phyloP scores from a whole-genome alignment of 257 asterid genomes.

The Cruciata laevipes region DNA sequence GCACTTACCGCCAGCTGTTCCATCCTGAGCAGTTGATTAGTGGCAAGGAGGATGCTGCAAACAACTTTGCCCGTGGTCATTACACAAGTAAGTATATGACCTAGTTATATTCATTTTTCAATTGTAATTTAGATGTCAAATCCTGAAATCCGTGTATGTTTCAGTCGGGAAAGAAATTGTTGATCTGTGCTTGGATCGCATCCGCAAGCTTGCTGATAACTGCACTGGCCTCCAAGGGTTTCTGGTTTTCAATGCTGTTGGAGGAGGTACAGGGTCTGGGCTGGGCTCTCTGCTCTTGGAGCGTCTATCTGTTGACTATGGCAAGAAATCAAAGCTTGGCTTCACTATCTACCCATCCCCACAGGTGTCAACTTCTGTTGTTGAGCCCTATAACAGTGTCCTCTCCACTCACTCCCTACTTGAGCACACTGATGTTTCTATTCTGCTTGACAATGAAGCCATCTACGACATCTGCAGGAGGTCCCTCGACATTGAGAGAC shows the following conservation, averaged over 20 bases:
- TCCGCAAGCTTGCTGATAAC: constrained; percentile 37
- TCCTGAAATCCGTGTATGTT: constrained; percentile 1
- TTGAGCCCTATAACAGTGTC: constrained; percentile 38
- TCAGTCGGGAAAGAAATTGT: constrained; percentile 44
- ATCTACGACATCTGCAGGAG: constrained; percentile 38
- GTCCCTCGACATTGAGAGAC: constrained; percentile 35
- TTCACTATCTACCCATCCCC: constrained; percentile 39
- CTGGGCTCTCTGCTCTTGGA: constrained; percentile 34
- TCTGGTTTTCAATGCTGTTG: constrained; percentile 37
- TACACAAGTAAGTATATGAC: constrained; percentile 27
- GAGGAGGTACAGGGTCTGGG: constrained; percentile 43
- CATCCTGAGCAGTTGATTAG: constrained; percentile 43
- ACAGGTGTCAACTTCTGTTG: constrained; percentile 41
- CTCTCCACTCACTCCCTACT: constrained; percentile 39
- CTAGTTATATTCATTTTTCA: no score
- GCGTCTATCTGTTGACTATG: constrained; percentile 35
- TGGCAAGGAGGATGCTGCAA: constrained; percentile 45
- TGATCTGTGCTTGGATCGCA: constrained; percentile 42
- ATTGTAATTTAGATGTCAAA: neutral
- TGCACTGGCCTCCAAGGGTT: constrained; percentile 44
- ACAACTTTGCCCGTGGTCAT: constrained; percentile 44
- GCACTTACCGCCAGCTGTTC: constrained; percentile 32
- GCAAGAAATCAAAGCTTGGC: constrained; percentile 34
- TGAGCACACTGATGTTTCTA: constrained; percentile 37
- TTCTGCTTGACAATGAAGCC: constrained; percentile 39